Percentiles rank a stretch among this genome's conserved stretches.
Evolutionary conservation across 129 eudicot species (phyloP).

Genomic region (Chrysanthemum seticuspe): DNA sequence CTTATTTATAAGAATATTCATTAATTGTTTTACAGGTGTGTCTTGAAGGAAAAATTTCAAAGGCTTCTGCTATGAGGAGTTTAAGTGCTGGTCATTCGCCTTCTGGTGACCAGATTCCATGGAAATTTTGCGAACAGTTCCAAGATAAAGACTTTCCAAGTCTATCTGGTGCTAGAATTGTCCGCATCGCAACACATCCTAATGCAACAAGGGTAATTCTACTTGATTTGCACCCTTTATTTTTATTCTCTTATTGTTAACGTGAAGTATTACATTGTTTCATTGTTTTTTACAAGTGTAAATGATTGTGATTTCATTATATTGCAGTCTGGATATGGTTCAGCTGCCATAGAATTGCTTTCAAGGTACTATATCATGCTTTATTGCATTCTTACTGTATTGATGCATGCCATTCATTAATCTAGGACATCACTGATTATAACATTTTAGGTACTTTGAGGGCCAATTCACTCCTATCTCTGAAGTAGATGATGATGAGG

Average conservation of each 20-base stretch:
- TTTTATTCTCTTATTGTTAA: not conserved
- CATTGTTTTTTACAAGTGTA: not conserved
- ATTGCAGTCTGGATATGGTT: slow-evolving; percentile 93
- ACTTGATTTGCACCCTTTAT: not conserved
- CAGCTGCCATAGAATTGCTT: slow-evolving; percentile 80
- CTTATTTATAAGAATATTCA: not conserved
- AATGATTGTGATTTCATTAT: slow-evolving; percentile 17
- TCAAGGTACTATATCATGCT: slow-evolving; percentile 50
- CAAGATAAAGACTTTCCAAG: slow-evolving; percentile 85
- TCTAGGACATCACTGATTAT: not conserved
- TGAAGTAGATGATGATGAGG: slow-evolving; percentile 66
- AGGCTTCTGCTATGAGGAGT: slow-evolving; percentile 67
- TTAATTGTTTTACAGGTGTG: slow-evolving; percentile 47
- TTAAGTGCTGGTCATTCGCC: slow-evolving; percentile 80
- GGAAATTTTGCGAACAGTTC: slow-evolving; percentile 90
- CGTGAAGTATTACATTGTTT: not conserved
- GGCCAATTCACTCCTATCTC: slow-evolving; percentile 82
- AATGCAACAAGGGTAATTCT: slow-evolving; percentile 78
- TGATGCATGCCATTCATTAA: not conserved
- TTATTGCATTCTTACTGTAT: not conserved
- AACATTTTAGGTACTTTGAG: slow-evolving; percentile 77
- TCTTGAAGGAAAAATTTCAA: slow-evolving; percentile 91
- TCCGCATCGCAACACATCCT: slow-evolving; percentile 97
- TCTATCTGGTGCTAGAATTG: slow-evolving; percentile 96
- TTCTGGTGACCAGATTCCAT: slow-evolving; percentile 93